Percentiles rank a stretch among this genome's conserved stretches.
Evolutionary conservation across 1,284 basidiomycete species (phyloP).

Genomic region (Pseudozyma pruni): DNA sequence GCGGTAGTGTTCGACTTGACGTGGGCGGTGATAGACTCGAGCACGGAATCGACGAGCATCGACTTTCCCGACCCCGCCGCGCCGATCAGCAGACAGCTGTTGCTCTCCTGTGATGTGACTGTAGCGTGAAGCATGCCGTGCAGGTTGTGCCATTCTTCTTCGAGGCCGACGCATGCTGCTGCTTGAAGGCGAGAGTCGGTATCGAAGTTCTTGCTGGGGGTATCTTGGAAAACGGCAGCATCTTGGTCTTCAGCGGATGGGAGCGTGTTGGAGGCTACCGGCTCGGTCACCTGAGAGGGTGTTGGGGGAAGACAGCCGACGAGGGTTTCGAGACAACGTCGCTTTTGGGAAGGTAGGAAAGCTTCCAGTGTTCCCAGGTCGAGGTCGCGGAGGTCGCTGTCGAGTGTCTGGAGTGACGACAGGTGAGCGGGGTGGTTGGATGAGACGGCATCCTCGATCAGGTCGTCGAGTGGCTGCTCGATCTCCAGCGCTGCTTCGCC

Average conservation of each 20-base stretch:
- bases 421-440: slow-evolving; percentile 13
- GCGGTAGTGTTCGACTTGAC: too few relatives aligned
- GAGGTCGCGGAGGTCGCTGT: slow-evolving; percentile 15
- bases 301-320: slow-evolving; percentile 22
- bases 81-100: slow-evolving; percentile 62
- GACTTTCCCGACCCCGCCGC: slow-evolving; percentile 56
- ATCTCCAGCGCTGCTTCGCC: slow-evolving; percentile 8
- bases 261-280: slow-evolving; percentile 3
- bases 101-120: slow-evolving; percentile 54
- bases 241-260: slow-evolving; percentile 8
- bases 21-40: slow-evolving; percentile 19
- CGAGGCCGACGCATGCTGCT: slow-evolving; percentile 49
- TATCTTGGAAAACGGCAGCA: slow-evolving; percentile 13
- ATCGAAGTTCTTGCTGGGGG: background rate
- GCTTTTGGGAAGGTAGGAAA: slow-evolving; percentile 19
- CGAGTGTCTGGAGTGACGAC: background rate
- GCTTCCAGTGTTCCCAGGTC: slow-evolving; percentile 10
- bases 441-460: background rate
- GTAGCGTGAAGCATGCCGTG: slow-evolving; percentile 47
- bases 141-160: slow-evolving; percentile 51
- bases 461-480: slow-evolving; percentile 11
- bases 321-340: slow-evolving; percentile 23
- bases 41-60: slow-evolving; percentile 55
- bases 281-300: background rate
- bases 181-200: slow-evolving; percentile 7